Evolutionary conservation across 805 yeast species (phyloP).

Genomic region (Saccharomycopsis vini): DNA sequence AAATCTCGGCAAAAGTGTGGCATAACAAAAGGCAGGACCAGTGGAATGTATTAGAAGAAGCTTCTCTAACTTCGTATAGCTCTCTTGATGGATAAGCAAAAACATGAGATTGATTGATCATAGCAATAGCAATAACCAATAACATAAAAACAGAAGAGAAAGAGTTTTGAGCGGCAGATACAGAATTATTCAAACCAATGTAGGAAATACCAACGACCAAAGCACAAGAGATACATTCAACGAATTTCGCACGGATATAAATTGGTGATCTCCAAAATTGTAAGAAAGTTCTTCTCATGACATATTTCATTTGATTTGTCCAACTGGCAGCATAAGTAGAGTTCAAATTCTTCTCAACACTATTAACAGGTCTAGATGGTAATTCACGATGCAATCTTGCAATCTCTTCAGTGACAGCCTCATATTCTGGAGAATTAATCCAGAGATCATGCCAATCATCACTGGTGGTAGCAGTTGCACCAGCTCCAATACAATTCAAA

Average conservation of each 20-base stretch:
- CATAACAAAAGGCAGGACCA: conserved; percentile 35
- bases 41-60: conserved; percentile 34
- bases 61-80: conserved; percentile 37
- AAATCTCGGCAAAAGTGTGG: conserved; percentile 37
- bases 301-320: conserved; percentile 26
- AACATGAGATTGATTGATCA: conserved; percentile 25
- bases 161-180: conserved; percentile 36
- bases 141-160: conserved; percentile 42
- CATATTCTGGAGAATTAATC: conserved; percentile 24
- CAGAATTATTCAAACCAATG: conserved; percentile 29
- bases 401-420: conserved; percentile 24
- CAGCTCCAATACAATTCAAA: conserved; percentile 38
- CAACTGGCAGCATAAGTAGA: conserved; percentile 24
- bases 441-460: conserved; percentile 22
- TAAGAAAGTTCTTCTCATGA: conserved; percentile 30
- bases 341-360: conserved; percentile 18
- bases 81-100: conserved; percentile 32
- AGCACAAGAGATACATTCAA: conserved; percentile 35
- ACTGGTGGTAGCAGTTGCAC: conserved; percentile 33
- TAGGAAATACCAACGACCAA: conserved; percentile 45
- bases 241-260: conserved; percentile 40
- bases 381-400: conserved; percentile 21
- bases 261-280: conserved; percentile 42
- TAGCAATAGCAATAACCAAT: conserved; percentile 31
- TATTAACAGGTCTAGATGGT: conserved; percentile 21